Percentiles rank a stretch among this genome's conserved stretches.
Conservation (phyloP, 441 rosid genomes). For the Melastoma candidum region DNA sequence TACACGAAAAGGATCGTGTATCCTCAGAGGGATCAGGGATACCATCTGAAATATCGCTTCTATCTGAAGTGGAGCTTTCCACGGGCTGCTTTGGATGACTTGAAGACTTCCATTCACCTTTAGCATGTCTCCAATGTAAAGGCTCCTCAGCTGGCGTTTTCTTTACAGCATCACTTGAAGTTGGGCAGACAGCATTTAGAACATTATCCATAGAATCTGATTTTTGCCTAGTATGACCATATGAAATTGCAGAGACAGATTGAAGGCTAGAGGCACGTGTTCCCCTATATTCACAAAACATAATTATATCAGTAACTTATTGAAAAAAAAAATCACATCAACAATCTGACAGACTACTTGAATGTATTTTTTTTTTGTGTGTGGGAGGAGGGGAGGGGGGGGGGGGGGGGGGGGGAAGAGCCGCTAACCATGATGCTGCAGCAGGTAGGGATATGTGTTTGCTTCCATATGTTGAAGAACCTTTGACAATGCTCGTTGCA, state of each 20-base stretch:
- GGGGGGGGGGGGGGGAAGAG: not conserved
- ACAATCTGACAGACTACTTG: not conserved
- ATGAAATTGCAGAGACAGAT: slow-evolving; percentile 24
- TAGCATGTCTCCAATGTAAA: slow-evolving; percentile 2
- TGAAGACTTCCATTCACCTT: slow-evolving; percentile 7
- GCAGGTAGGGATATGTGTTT: slow-evolving; percentile 32
- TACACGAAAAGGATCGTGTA: not conserved
- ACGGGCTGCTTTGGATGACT: slow-evolving; percentile 3
- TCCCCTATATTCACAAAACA: slow-evolving; percentile 32
- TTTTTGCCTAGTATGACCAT: slow-evolving; percentile 23
- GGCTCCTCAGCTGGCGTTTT: slow-evolving; percentile 2
- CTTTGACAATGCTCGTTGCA: slow-evolving; percentile 17
- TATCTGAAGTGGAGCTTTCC: slow-evolving; percentile 2
- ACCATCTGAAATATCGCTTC: slow-evolving; percentile 2
- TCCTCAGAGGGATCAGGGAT: not conserved
- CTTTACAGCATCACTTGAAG: slow-evolving; percentile 1
- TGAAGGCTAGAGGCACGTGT: slow-evolving; percentile 33
- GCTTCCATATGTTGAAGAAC: slow-evolving; percentile 26
- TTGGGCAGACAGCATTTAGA: not conserved
- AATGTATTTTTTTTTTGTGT: slow-evolving; percentile 3
- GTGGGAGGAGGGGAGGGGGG: not conserved
- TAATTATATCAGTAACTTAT: slow-evolving; percentile 2
- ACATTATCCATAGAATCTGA: slow-evolving; percentile 17
- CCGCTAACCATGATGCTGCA: slow-evolving; percentile 42
- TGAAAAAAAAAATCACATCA: not conserved